Percentiles rank a stretch among this genome's conserved stretches.
phyloP scores from a whole-genome alignment of 2,329 filamentous ascomycete genomes.

The Coniella lustricola region DNA sequence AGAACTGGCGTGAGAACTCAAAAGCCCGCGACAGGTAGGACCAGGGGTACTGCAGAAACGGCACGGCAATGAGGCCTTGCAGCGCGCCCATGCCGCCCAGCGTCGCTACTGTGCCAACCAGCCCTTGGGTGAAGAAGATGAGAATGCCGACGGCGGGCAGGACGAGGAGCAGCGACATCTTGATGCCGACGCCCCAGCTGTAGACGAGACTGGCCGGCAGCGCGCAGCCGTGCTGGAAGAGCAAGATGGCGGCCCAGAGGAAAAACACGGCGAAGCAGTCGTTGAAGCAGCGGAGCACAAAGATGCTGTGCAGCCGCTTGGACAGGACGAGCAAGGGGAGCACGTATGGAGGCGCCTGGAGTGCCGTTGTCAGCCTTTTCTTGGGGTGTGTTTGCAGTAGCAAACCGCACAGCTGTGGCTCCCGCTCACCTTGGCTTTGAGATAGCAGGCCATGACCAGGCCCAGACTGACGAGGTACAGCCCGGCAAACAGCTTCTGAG shows the following conservation, averaged over 20 bases:
- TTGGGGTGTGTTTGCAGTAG: not conserved
- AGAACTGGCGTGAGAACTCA: slow-evolving; percentile 82
- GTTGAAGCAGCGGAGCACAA: slow-evolving; percentile 88
- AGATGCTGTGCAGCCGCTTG: slow-evolving; percentile 90
- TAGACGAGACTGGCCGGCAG: slow-evolving; percentile 65
- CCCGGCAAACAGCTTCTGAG: slow-evolving; percentile 76
- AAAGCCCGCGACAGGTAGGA: slow-evolving; percentile 81
- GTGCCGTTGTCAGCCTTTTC: not conserved
- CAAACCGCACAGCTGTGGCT: not conserved
- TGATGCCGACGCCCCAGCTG: slow-evolving; percentile 77
- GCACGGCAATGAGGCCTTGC: slow-evolving; percentile 59
- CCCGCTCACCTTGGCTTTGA: slow-evolving; percentile 54
- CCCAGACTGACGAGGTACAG: slow-evolving; percentile 72
- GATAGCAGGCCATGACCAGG: slow-evolving; percentile 78
- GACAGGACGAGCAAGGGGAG: slow-evolving; percentile 80
- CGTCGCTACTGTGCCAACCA: slow-evolving; percentile 61
- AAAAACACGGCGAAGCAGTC: slow-evolving; percentile 83
- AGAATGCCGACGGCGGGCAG: slow-evolving; percentile 75
- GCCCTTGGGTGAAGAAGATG: slow-evolving; percentile 65
- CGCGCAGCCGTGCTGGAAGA: slow-evolving; percentile 70
- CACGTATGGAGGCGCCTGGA: slow-evolving; percentile 74
- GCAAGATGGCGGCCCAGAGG: slow-evolving; percentile 73
- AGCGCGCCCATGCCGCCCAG: slow-evolving; percentile 8
- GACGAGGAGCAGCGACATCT: slow-evolving; percentile 84
- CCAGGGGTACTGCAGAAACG: slow-evolving; percentile 62